Evolutionary conservation across 768 basidiomycete species (phyloP).

Genomic region (Podaxis sp.): DNA sequence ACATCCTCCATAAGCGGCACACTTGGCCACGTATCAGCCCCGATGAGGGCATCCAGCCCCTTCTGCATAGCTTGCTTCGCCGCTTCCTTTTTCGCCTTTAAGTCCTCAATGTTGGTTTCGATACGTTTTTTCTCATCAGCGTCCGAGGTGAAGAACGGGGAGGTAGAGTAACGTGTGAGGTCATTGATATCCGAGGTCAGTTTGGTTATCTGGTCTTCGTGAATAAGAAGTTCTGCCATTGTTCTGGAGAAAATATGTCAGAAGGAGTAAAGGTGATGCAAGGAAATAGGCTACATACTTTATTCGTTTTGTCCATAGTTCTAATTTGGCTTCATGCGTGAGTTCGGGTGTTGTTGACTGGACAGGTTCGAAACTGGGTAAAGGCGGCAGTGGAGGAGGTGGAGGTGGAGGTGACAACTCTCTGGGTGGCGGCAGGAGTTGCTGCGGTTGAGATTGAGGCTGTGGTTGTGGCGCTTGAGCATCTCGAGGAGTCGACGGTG

Average conservation of each 20-base stretch:
- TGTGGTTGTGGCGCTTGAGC: too few species aligned
- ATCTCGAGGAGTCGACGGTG: not conserved
- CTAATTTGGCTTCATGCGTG: slow-evolving; percentile 15
- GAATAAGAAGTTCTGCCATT: slow-evolving; percentile 10
- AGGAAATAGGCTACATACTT: slow-evolving; percentile 15
- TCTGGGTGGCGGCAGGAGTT: not conserved
- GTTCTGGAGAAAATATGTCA: not conserved
- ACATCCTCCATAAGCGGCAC: slow-evolving; percentile 16
- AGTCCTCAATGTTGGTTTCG: not conserved
- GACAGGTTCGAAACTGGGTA: slow-evolving; percentile 11
- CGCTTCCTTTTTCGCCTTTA: not conserved
- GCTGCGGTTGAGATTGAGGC: not conserved
- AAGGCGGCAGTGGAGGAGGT: slow-evolving; percentile 8
- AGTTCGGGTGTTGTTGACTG: not conserved
- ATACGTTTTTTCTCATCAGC: slow-evolving; percentile 6
- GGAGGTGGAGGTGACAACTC: not conserved
- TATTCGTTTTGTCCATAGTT: slow-evolving; percentile 20
- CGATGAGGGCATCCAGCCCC: not conserved
- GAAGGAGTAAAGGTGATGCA: not conserved
- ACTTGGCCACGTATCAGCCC: slow-evolving; percentile 14
- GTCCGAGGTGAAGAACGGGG: not conserved
- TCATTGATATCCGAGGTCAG: slow-evolving; percentile 11
- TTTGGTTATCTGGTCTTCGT: not conserved
- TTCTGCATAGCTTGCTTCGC: slow-evolving; percentile 3
- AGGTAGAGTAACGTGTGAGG: not conserved